Base-by-base conservation (phyloP, 2,329 filamentous ascomycete species). In the Apiospora rasikravindrae region DNA sequence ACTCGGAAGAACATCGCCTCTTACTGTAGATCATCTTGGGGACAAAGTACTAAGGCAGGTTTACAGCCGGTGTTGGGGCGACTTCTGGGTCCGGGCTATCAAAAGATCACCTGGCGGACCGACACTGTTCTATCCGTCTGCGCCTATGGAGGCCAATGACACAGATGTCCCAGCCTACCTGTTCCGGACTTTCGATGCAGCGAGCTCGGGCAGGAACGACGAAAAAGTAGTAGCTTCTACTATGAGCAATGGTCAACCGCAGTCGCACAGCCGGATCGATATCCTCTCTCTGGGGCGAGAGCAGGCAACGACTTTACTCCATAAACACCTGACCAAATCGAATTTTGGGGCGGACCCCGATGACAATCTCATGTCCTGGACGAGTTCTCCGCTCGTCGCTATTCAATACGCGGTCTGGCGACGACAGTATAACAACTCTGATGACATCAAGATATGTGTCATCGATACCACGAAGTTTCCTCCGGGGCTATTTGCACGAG, bases 111-210 rank as follows among this genome's bases (percentile, higher is more conserved):
- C 66, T 29, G 40, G n/a, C 6, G 66, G 66, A 10, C 66, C 66
- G 40, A 67, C 66, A n/a, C 66, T 67, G 8, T 67, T 67, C 66
- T 11, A 29, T 67, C 66, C 40, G 19, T n/a, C 61, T 26, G 66
- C 8, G 8, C 44, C n/a, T 16, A 10, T 67, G n/a, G n/a, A 22
- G 13, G 7, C 19, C 5, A 1, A 19, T 3, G 8, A 0, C 22
- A 11, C 1, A n/a, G 40, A 67, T 11, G 24, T 29, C 2, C 66
- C 66, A 10, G 4, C n/a, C 4, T 45, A 29, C 22, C 8, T 67
- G n/a, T 67, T 67, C 16, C 66, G 66, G 26, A 67, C 37, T 6
- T 67, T 45, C 22, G 66, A 45, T 11, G 0, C 2, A 8, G 26
- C 14, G 7, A 67, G 66, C 44, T n/a, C 66, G 14, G 66, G 66